Evolutionary conservation across 805 yeast genomes (phyloP), one percentile per base, ranked within the genome.

Genomic region (Metschnikowia hibisci): DNA sequence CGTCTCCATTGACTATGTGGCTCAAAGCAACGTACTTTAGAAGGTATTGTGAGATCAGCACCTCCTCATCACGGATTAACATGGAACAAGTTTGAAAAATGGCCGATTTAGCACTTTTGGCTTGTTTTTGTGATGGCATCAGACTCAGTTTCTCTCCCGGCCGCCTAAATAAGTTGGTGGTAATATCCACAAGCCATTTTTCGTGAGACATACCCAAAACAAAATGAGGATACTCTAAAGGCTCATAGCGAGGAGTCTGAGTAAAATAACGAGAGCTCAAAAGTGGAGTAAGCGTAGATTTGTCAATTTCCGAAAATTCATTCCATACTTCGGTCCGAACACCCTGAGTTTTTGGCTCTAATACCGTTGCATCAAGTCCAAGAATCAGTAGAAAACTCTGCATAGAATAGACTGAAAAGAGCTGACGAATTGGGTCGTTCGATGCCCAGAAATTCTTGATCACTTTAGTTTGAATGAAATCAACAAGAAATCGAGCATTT

Each of bases 401-500:
- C 78, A 93, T 87, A 0, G 91, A 84, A 61, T 78, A 84, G 0
- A 96, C 96, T 28, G 89, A 73, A 56, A 84, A 86, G 45, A 86
- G 71, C 60, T 93, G 99, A 38, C 80, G 78, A 16, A 79, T 77
- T 0, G 98, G 96, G 56, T 89, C 89, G 27, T 84, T 85, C 1
- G 96, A 84, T 0, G 96, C 89, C 80, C 95, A 83, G 62, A 89
- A 90, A 1, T 88, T 80, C 27, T 87, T 88, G 7, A 90, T 84
- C n/a, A 93, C 70, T 45, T 79, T 72, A 42, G 77, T 74, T 46
- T 86, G 82, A 27, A 90, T 67, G 38, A 90, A 78, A 52, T 74
- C 71, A 3, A 78, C 67, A 26, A 88, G 69, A 54, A 91, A 87
- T 10, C 69, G 71, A 2, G 78, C 67, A n/a, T 78, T 77, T 53